Evolutionary conservation across 805 yeast genomes (phyloP), one percentile per base, ranked within the genome.

Genomic region (Candida insectalens): DNA sequence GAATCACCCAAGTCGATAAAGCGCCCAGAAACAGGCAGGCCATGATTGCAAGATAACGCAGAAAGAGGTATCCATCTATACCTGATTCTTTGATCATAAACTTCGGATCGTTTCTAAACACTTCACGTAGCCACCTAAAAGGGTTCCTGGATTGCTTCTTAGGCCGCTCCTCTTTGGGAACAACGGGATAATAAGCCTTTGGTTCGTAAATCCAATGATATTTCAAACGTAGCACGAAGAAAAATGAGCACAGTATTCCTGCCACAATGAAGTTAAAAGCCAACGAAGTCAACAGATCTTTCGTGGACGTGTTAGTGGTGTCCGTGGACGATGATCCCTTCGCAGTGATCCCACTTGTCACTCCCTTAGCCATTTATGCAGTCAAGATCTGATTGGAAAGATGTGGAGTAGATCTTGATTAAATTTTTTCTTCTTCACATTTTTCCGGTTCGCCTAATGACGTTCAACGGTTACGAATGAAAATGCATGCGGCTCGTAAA

Each of bases 11-110:
- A 5, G 75, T 60, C 19, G 75, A 45, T 35, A 74, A 55, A 4
- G 83, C 82, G 29, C 74, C 59, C 1, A 75, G 64, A 37, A 77
- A 72, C 27, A 75, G 51, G 5, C 62, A 39, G 9, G 71, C 61
- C 41, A 84, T 61, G 25, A 81, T 48, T 32, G 71, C 66, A 19
- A 92, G 55, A 51, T 82, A 92, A 43, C 98, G 67, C 40, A 87
- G 59, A 55, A 88, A 89, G 51, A 92, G 78, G 61, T 83, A 89
- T 4, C 96, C 96, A 53, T 89, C 97, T n/a, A 89, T 53, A 13
- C 96, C 97, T 15, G 92, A 80, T 48, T 89, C 94, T 43, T 79
- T 77, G 38, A 89, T 73, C 36, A 88, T 66, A 49, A 83, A 83
- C 31, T 80, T 62, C 36, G 83, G 87, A 1, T 84, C 73, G 49